phyloP scores from a whole-genome alignment of 2,329 filamentous ascomycete genomes.

The Microcyclosporella mali region DNA sequence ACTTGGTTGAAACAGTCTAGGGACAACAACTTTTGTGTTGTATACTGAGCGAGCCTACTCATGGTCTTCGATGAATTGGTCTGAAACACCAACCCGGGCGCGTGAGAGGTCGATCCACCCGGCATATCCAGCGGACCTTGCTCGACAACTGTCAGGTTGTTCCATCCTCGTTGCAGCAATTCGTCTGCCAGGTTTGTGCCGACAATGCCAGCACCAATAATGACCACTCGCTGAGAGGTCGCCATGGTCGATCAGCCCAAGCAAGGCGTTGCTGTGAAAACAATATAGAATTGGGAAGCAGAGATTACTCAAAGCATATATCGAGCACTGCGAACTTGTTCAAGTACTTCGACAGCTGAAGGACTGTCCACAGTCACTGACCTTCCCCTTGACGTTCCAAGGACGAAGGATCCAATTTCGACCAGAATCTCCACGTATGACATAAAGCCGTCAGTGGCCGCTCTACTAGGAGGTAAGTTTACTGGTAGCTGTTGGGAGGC shows the following conservation, averaged over 20 bases:
- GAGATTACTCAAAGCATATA: too few species aligned
- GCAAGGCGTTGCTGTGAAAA: too few species aligned
- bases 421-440: too few species aligned
- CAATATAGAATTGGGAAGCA: too few species aligned
- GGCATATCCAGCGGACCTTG: conserved; percentile 58
- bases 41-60: conserved; percentile 56
- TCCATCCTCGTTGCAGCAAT: conserved; percentile 57
- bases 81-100: conserved; percentile 59
- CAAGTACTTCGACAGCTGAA: too few species aligned
- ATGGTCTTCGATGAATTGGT: conserved; percentile 54
- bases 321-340: too few species aligned
- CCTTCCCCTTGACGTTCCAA: too few species aligned
- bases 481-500: too few species aligned
- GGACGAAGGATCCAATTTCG: too few species aligned
- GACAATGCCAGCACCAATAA: conserved; percentile 60
- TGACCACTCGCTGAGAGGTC: conserved; percentile 39
- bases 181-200: conserved; percentile 60
- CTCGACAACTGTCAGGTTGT: conserved; percentile 58
- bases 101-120: conserved; percentile 60
- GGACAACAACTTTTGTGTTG: conserved; percentile 53
- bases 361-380: too few species aligned
- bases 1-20: conserved; percentile 59
- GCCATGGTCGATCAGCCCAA: neutral
- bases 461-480: too few species aligned
- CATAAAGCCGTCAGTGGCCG: too few species aligned